These are phyloP conservation scores for Castanea mollissima DNA, from an alignment of 306 rosid species.

Conservation along the genomic window DNA sequence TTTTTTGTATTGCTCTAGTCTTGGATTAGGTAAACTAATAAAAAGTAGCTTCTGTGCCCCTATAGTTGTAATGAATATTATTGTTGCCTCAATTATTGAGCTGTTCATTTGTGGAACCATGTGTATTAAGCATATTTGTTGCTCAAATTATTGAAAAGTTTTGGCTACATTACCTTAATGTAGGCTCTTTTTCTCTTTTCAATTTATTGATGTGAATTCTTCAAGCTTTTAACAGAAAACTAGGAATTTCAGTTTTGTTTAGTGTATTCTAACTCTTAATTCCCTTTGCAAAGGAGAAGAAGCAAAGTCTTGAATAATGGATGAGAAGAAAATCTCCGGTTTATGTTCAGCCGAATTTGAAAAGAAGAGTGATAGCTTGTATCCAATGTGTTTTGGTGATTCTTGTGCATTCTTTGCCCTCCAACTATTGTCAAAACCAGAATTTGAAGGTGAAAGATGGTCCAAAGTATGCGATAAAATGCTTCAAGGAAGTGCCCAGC, in stretches of 20 bases:
- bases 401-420: conserved; percentile 88
- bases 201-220: conserved; percentile 20
- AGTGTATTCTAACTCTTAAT: conserved; percentile 27
- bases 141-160: conserved; percentile 29
- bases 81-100: conserved; percentile 25
- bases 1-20: conserved; percentile 25
- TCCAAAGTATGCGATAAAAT: conserved; percentile 55
- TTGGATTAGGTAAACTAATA: conserved; percentile 15
- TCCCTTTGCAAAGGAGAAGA: conserved; percentile 33
- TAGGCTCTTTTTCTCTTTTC: conserved; percentile 16
- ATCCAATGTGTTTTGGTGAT: conserved; percentile 77
- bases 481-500: conserved; percentile 84
- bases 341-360: conserved; percentile 34
- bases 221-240: conserved; percentile 2
- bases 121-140: conserved; percentile 9
- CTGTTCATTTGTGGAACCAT: conserved; percentile 3
- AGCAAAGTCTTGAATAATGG: conserved; percentile 50
- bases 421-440: conserved; percentile 49
- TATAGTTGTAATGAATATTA: conserved; percentile 18
- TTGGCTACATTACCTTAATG: conserved; percentile 12
- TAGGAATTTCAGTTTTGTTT: conserved; percentile 17
- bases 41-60: conserved; percentile 7
- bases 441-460: conserved; percentile 52
- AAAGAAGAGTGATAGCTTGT: conserved; percentile 50
- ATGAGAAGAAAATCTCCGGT: conserved; percentile 43